phyloP scores from a whole-genome alignment of 2,329 filamentous ascomycete genomes.

The Aureobasidium namibiae region DNA sequence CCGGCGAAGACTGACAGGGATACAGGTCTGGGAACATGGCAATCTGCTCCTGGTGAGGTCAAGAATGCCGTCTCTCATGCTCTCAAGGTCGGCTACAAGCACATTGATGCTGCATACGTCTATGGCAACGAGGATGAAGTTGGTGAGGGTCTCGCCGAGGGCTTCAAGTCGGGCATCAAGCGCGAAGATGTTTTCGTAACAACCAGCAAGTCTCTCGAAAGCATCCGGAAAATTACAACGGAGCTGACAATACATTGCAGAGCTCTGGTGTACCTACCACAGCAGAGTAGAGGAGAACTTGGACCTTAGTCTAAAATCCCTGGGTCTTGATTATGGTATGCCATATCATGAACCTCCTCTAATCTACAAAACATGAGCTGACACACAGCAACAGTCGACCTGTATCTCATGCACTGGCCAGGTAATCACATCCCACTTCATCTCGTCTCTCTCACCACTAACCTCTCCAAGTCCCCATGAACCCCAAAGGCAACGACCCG shows the following conservation, averaged over 20 bases:
- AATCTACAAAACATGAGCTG: slow-evolving; percentile 30
- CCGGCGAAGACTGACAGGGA: background rate
- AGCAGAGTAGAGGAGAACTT: slow-evolving; percentile 60
- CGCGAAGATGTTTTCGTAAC: slow-evolving; percentile 76
- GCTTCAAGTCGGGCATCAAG: slow-evolving; percentile 58
- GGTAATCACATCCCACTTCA: background rate
- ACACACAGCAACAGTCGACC: background rate
- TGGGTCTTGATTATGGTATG: slow-evolving; percentile 62
- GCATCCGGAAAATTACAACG: background rate
- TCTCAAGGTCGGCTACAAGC: slow-evolving; percentile 41
- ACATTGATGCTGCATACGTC: slow-evolving; percentile 66
- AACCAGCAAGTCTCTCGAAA: slow-evolving; percentile 40
- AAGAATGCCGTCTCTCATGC: slow-evolving; percentile 40
- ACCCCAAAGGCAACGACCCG: slow-evolving; percentile 56
- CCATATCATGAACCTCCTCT: too few species aligned
- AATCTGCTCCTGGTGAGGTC: slow-evolving; percentile 35
- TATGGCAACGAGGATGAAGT: slow-evolving; percentile 80
- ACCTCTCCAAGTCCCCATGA: slow-evolving; percentile 53
- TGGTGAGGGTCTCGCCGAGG: slow-evolving; percentile 66
- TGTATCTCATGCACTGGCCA: slow-evolving; percentile 71
- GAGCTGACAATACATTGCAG: background rate
- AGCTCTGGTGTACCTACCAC: slow-evolving; percentile 66
- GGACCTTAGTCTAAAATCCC: slow-evolving; percentile 61
- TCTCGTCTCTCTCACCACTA: background rate
- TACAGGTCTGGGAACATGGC: slow-evolving; percentile 29